Base-by-base conservation (phyloP, 345 rosid species). In the Excoecaria agallocha region DNA sequence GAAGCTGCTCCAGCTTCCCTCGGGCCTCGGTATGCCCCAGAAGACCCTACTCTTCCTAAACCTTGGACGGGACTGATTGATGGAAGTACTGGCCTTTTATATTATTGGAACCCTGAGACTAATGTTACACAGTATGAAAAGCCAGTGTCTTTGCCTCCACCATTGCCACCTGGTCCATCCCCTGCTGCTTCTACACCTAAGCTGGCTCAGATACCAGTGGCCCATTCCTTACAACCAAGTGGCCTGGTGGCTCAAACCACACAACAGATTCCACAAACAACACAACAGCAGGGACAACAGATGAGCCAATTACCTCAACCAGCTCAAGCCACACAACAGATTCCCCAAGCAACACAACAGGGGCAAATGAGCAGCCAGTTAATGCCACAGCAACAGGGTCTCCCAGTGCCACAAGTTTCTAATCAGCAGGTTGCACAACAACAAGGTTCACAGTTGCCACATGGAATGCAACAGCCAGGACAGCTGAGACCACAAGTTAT, bases 11-110 rank as follows among this genome's bases (percentile, higher is more conserved):
- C 87, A 51, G 79, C 83, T 59, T 75, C 94, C 70, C 76, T 82
- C 65, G 99, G 96, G 69, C 98, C 96, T 1, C 80, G 96, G 37
- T 95, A 88, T 81, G 98, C 98, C 5, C 99, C 98, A 0, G 99
- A 93, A 58, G 99, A 95, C 67, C 97, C 97, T 10, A 85, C 90
- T 41, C 96, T 95, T 80, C 99, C 99, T 2, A 85, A 88, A 78
- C 98, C 99, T n/a, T 95, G 99, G 99, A 84, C 82, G 79, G 98
- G 98, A 41, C 76, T 95, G 81, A 91, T 95, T 63, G 99, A 95
- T 81, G 97, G 98, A 46, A 90, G 87, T 83, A 89, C 90, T 0
- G 94, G 93, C 41, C 54, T 85, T 68, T 48, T 89, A n/a, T 94
- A 94, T 77, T 94, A 87, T 70, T 94, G 98, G 99, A 91, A 95